These are phyloP conservation scores for Hypoxylon sp. DNA, from an alignment of 2,329 filamentous ascomycete genomes.

Conservation along the genomic window DNA sequence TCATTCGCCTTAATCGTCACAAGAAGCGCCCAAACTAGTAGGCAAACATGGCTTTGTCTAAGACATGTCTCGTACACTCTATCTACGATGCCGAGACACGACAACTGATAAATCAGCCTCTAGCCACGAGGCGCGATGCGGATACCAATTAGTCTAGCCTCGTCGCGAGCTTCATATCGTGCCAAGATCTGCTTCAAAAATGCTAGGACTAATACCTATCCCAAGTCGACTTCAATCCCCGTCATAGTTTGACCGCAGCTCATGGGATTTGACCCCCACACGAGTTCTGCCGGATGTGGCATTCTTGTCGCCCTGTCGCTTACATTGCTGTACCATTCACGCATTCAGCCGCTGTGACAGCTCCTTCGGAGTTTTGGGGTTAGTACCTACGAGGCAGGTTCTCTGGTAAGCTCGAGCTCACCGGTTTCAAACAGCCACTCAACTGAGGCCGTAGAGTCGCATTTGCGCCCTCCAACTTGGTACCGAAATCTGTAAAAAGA, in stretches of 20 bases:
- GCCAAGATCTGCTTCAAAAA: conserved; percentile 21
- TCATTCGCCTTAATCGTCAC: conserved; percentile 1
- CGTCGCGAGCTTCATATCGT: conserved; percentile 13
- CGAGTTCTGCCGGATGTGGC: conserved; percentile 29
- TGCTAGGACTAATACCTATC: background rate
- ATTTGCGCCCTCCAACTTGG: conserved; percentile 18
- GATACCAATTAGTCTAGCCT: conserved; percentile 26
- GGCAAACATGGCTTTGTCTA: conserved; percentile 16
- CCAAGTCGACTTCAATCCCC: conserved; percentile 8
- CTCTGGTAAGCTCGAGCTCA: conserved; percentile 7
- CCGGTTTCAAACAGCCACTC: conserved; percentile 7
- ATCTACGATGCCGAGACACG: conserved; percentile 16
- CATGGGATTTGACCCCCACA: conserved; percentile 37
- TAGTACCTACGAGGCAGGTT: background rate
- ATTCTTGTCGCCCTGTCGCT: conserved; percentile 33
- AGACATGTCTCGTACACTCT: conserved; percentile 12
- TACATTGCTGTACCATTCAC: background rate
- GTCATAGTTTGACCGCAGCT: conserved; percentile 3
- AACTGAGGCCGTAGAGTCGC: conserved; percentile 5
- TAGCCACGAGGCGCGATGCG: conserved; percentile 15
- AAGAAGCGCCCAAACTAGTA: conserved; percentile 7
- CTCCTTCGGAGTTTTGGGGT: conserved; percentile 22
- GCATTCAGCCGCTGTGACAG: conserved; percentile 6
- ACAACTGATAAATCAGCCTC: conserved; percentile 24
- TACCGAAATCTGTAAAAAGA: conserved; percentile 15